A percentile compares a stretch with the other conserved stretches of the same genome.
Evolutionary conservation across 371 early-diverging fungal genomes (phyloP).

Genomic region (Smittium culicis): DNA sequence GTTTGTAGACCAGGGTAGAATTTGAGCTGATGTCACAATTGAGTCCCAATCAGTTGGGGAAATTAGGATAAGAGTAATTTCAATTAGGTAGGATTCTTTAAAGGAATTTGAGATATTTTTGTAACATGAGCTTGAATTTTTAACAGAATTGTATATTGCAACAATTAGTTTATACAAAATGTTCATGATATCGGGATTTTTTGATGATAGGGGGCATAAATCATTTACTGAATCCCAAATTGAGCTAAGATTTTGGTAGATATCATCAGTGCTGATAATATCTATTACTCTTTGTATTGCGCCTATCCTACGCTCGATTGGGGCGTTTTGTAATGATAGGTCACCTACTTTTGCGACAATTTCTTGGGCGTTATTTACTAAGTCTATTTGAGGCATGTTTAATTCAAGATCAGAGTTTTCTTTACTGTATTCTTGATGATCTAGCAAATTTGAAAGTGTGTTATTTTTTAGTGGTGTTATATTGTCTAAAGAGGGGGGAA

Average conservation of each 20-base stretch:
- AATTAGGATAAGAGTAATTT: not conserved
- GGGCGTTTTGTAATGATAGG: not conserved
- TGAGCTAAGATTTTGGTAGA: not conserved
- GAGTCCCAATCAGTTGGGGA: not conserved
- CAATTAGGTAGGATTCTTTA: not conserved
- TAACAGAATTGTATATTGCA: not conserved
- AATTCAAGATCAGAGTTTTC: too few relatives aligned
- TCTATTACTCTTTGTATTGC: not conserved
- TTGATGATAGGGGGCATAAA: not conserved
- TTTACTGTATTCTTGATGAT: too few relatives aligned
- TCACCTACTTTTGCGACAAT: not conserved
- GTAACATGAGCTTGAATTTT: not conserved
- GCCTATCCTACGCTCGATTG: not conserved
- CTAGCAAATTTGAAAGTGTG: too few relatives aligned
- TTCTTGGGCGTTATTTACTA: constrained; percentile 1
- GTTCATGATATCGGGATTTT: not conserved
- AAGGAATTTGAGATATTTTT: not conserved
- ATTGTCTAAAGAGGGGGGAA: too few relatives aligned
- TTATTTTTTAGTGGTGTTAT: not conserved
- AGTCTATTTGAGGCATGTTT: constrained; percentile 3
- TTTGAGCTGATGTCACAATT: not conserved
- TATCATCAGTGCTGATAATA: not conserved
- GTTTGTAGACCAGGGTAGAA: not conserved
- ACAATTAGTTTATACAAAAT: not conserved
- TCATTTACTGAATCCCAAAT: constrained; percentile 7